A percentile compares a stretch with the other conserved stretches of the same genome.
Evolutionary conservation across 2,329 filamentous ascomycete species (phyloP).

Genomic region (Clarireedia hainanense): DNA sequence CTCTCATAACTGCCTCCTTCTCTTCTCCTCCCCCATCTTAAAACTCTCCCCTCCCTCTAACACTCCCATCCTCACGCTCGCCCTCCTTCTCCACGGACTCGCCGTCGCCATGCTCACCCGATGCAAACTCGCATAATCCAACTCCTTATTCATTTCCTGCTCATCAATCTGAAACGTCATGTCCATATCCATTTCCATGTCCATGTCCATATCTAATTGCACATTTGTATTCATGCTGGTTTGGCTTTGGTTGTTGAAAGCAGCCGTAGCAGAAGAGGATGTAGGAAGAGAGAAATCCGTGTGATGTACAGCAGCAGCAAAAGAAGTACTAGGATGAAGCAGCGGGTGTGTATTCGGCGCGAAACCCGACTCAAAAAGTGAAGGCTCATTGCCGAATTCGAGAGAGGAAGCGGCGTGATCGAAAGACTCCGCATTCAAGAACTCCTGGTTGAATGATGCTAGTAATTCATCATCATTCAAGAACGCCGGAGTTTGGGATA

Average conservation of each 20-base stretch:
- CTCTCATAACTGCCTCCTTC: too few relatives aligned
- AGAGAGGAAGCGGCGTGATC: too few relatives aligned
- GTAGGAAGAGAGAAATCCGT: not conserved
- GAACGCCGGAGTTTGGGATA: constrained; percentile 3
- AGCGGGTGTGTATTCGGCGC: too few relatives aligned
- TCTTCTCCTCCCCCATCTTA: not conserved
- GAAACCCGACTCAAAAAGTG: too few relatives aligned
- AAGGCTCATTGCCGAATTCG: too few relatives aligned
- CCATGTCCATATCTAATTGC: constrained; percentile 3
- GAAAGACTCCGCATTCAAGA: not conserved
- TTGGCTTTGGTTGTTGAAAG: too few relatives aligned
- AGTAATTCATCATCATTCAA: constrained; percentile 17
- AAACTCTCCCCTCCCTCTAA: not conserved
- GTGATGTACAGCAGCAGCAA: not conserved
- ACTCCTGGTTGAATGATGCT: constrained; percentile 17
- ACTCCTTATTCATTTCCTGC: not conserved
- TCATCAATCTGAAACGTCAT: constrained; percentile 3
- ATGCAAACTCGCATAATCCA: constrained; percentile 17
- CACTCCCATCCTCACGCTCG: not conserved
- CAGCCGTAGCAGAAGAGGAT: not conserved
- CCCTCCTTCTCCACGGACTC: constrained; percentile 14
- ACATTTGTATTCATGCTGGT: not conserved
- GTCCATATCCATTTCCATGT: not conserved
- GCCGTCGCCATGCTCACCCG: constrained; percentile 17
- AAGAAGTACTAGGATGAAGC: too few relatives aligned